Base-by-base conservation (phyloP, 768 basidiomycete species). In the Xerocomellus chrysenteron region DNA sequence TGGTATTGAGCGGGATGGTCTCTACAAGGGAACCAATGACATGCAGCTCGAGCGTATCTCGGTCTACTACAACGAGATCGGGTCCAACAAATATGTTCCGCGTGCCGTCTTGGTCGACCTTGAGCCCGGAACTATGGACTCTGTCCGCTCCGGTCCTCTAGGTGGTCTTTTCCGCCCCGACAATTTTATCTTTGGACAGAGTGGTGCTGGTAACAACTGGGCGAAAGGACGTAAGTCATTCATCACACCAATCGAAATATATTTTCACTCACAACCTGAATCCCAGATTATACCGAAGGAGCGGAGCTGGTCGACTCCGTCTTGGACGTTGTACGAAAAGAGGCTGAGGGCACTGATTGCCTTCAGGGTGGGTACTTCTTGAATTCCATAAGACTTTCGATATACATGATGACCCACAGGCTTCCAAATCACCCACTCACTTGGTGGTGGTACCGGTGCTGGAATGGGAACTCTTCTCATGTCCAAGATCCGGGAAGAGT, bases 401-500 rank as follows among this genome's bases (percentile, higher is more conserved):
- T 26, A 53, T 46, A 33, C 48, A 47, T 45, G 17, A 41, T 61
- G 12, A 28, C 42, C 14, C 58, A 57, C 58, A 92, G 90, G 96
- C 61, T 98, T 99, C 90, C 95, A 98, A 76, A 93, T 98, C 75
- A 96, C 95, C 58, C 96, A 98, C 81, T 98, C 94, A 28, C 85
- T 96, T 61, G 95, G 97, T 79, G 97, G 97, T 78, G 97, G 96
- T 76, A 99, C 97, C 65, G 97, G 97, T 79, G 93, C 97, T 65
- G 97, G 97, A 78, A 98, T 99, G 96, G 97, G 97, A 75, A 98
- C 97, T 45, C 89, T 99, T 52, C 78, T 99, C 63, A 97, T 99
- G 74, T 98, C 95, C 64, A 99, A 99, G 80, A 97, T 99, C 73
- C 86, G 96, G 62, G 95, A 98, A 75, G 96, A 99, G 73, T 99